Percentiles rank a stretch among this genome's conserved stretches.
These are phyloP conservation scores for Saccharomyces hybrid DNA, from an alignment of 1,139 yeast species.

Conservation along the genomic window DNA sequence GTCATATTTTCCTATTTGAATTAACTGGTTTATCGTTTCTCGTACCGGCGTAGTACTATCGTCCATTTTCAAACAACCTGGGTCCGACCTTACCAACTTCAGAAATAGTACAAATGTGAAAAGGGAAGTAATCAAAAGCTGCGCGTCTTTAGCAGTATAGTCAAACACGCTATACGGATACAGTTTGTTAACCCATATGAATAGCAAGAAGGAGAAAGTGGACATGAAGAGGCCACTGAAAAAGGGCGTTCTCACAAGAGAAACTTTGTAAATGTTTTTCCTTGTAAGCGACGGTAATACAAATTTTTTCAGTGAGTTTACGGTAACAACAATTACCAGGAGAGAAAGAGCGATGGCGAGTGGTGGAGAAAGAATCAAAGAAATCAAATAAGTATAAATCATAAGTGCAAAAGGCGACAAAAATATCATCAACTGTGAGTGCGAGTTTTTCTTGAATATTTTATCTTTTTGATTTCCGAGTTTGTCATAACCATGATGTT, in stretches of 20 bases:
- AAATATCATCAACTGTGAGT: slow-evolving; percentile 54
- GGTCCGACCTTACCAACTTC: slow-evolving; percentile 63
- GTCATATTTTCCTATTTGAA: slow-evolving; percentile 57
- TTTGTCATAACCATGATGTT: background rate
- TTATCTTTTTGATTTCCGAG: slow-evolving; percentile 26
- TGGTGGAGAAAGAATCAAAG: slow-evolving; percentile 24
- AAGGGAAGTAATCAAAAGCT: background rate
- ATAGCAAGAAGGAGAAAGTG: background rate
- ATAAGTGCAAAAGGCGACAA: slow-evolving; percentile 49
- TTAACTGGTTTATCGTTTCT: slow-evolving; percentile 48
- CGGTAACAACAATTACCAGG: background rate
- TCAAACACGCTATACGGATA: background rate
- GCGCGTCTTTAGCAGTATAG: slow-evolving; percentile 1
- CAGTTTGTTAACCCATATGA: background rate
- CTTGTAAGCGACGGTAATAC: background rate
- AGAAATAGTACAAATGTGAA: slow-evolving; percentile 36
- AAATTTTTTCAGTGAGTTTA: background rate
- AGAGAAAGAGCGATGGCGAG: slow-evolving; percentile 14
- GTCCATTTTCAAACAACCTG: slow-evolving; percentile 62
- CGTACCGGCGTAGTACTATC: slow-evolving; percentile 42
- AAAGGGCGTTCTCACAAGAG: background rate
- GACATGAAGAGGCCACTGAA: background rate
- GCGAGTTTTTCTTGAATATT: slow-evolving; percentile 34
- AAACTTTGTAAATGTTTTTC: background rate
- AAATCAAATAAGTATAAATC: slow-evolving; percentile 37